A percentile compares a stretch with the other conserved stretches of the same genome.
phyloP scores from a whole-genome alignment of 2,329 filamentous ascomycete genomes.

The Cercospora berteroae region DNA sequence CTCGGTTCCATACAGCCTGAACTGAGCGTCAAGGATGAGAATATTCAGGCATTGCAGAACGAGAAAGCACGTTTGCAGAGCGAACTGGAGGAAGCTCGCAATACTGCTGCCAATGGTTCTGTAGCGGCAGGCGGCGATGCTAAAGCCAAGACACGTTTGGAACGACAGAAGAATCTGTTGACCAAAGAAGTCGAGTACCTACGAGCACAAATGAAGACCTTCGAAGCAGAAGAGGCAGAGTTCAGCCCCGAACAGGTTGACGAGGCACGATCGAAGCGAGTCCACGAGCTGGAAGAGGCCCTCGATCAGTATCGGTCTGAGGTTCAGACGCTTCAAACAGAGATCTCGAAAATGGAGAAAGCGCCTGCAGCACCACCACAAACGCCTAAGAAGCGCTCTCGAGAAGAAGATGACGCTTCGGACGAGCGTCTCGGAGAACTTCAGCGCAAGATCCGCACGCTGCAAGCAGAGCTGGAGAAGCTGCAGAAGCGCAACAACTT shows the following conservation, averaged over 20 bases:
- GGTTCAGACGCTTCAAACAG: conserved; percentile 68
- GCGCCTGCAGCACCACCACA: conserved; percentile 60
- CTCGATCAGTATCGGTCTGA: conserved; percentile 84
- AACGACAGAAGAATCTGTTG: conserved; percentile 80
- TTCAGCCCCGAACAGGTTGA: conserved; percentile 80
- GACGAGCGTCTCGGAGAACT: conserved; percentile 77
- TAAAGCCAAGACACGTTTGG: conserved; percentile 69
- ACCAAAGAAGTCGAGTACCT: conserved; percentile 93
- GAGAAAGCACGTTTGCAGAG: conserved; percentile 64
- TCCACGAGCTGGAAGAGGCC: conserved; percentile 79
- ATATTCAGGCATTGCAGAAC: conserved; percentile 67
- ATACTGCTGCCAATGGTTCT: conserved; percentile 31
- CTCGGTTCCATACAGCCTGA: conserved; percentile 78
- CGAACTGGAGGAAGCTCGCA: conserved; percentile 70
- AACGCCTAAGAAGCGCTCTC: conserved; percentile 44
- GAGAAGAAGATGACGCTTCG: conserved; percentile 52
- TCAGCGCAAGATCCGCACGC: conserved; percentile 78
- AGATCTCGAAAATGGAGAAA: conserved; percentile 66
- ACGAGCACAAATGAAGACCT: conserved; percentile 81
- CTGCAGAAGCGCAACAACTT: conserved; percentile 68
- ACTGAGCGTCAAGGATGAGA: conserved; percentile 70
- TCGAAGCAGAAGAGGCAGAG: conserved; percentile 83
- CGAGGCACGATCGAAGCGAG: conserved; percentile 68
- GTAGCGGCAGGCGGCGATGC: conserved; percentile 55
- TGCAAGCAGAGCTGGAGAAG: conserved; percentile 73